Conservation (phyloP, 148 eudicot species). For the Chenopodium suecicum region DNA sequence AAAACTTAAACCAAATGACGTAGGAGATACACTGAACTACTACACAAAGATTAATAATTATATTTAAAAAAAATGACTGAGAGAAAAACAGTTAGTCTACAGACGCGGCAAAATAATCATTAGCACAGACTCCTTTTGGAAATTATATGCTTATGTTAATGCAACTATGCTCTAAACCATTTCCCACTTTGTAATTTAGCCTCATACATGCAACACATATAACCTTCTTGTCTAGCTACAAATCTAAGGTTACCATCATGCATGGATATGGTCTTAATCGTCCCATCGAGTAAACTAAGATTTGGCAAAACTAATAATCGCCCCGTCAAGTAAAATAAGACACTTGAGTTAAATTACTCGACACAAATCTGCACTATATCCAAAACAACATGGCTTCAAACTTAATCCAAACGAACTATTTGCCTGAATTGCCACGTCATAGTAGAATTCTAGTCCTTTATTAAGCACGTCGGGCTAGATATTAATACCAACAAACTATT, state of each 20-base stretch:
- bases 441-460: too few species aligned
- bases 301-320: too few species aligned
- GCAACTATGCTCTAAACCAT: slow-evolving; percentile 10
- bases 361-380: too few species aligned
- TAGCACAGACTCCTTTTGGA: slow-evolving; percentile 22
- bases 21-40: slow-evolving; percentile 9
- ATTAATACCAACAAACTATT: too few species aligned
- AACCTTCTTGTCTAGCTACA: background rate
- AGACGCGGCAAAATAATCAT: slow-evolving; percentile 34
- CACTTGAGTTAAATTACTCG: too few species aligned
- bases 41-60: background rate
- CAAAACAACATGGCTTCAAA: too few species aligned
- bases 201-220: background rate
- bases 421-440: too few species aligned
- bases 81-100: slow-evolving; percentile 27
- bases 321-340: too few species aligned
- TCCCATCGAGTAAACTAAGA: too few species aligned
- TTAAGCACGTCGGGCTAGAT: too few species aligned
- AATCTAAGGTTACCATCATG: background rate
- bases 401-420: too few species aligned
- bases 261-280: too few species aligned
- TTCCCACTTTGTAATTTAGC: slow-evolving; percentile 6
- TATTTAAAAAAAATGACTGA: background rate
- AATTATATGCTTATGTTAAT: slow-evolving; percentile 5
- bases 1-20: slow-evolving; percentile 6